Conservation (phyloP, 352 stramenopile species). For the Pythium rishiriense region DNA sequence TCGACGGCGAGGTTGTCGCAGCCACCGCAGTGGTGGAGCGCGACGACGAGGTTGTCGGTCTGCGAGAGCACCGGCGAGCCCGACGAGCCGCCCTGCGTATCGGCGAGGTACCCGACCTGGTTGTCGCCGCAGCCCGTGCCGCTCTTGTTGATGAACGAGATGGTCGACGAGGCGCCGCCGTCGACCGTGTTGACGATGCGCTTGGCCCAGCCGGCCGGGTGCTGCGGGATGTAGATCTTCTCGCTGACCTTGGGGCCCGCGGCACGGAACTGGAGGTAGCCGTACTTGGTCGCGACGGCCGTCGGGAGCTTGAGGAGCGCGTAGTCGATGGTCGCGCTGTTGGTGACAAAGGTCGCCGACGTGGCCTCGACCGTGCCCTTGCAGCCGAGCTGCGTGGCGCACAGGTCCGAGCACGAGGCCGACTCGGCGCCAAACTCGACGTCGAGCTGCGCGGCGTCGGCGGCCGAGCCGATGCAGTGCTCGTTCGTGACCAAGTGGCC, state of each 20-base stretch:
- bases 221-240: slow-evolving; percentile 62
- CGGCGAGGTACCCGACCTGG: slow-evolving; percentile 36
- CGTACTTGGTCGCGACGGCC: slow-evolving; percentile 24
- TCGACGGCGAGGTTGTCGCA: slow-evolving; percentile 33
- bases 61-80: slow-evolving; percentile 28
- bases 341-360: slow-evolving; percentile 26
- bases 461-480: slow-evolving; percentile 27
- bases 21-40: slow-evolving; percentile 36
- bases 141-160: slow-evolving; percentile 5
- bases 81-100: slow-evolving; percentile 36
- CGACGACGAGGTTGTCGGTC: slow-evolving; percentile 34
- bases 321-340: slow-evolving; percentile 25
- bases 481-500: slow-evolving; percentile 30
- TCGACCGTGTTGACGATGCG: slow-evolving; percentile 42
- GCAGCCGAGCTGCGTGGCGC: slow-evolving; percentile 25
- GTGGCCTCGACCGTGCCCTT: slow-evolving; percentile 22
- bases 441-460: slow-evolving; percentile 20
- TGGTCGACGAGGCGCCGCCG: slow-evolving; percentile 6
- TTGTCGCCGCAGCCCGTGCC: slow-evolving; percentile 27
- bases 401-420: slow-evolving; percentile 22
- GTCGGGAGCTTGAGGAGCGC: slow-evolving; percentile 20
- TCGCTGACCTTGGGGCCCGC: slow-evolving; percentile 25
- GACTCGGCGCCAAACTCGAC: slow-evolving; percentile 32
- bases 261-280: slow-evolving; percentile 29
- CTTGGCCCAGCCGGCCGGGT: slow-evolving; percentile 63